These are phyloP conservation scores for Triangularia verruculosa DNA, from an alignment of 2,329 filamentous ascomycete genomes.

Conservation along the genomic window DNA sequence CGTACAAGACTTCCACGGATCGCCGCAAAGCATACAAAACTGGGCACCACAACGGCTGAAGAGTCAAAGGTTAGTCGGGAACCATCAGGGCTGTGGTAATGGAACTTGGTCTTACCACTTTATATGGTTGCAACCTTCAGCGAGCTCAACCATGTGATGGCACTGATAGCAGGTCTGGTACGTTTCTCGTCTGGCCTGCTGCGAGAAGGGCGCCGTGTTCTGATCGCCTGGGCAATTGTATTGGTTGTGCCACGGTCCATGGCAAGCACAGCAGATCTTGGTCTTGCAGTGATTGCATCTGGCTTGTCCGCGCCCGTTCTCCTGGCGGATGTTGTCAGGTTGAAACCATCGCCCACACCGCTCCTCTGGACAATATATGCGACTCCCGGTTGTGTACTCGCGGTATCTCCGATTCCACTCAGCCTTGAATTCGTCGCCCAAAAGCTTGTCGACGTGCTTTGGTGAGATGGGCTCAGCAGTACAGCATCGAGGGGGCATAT, in stretches of 20 bases:
- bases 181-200: slow-evolving; percentile 62
- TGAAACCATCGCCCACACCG: slow-evolving; percentile 79
- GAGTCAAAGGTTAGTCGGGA: background rate
- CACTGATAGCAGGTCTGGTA: slow-evolving; percentile 78
- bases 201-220: slow-evolving; percentile 60
- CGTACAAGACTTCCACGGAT: slow-evolving; percentile 78
- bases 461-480: slow-evolving; percentile 69
- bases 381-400: slow-evolving; percentile 70
- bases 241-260: slow-evolving; percentile 68
- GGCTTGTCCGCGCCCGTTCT: slow-evolving; percentile 60
- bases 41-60: slow-evolving; percentile 70
- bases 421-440: slow-evolving; percentile 71
- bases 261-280: slow-evolving; percentile 72
- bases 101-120: slow-evolving; percentile 61
- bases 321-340: slow-evolving; percentile 43
- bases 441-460: slow-evolving; percentile 71
- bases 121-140: slow-evolving; percentile 86
- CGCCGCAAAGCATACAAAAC: slow-evolving; percentile 83
- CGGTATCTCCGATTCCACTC: slow-evolving; percentile 78
- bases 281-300: slow-evolving; percentile 69
- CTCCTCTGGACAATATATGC: slow-evolving; percentile 71
- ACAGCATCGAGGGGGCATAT: slow-evolving; percentile 86
- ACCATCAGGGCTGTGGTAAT: background rate
- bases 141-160: slow-evolving; percentile 69
- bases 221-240: slow-evolving; percentile 70